Base-by-base conservation (phyloP, 2,329 filamentous ascomycete genomes). In the Phoma sp. region DNA sequence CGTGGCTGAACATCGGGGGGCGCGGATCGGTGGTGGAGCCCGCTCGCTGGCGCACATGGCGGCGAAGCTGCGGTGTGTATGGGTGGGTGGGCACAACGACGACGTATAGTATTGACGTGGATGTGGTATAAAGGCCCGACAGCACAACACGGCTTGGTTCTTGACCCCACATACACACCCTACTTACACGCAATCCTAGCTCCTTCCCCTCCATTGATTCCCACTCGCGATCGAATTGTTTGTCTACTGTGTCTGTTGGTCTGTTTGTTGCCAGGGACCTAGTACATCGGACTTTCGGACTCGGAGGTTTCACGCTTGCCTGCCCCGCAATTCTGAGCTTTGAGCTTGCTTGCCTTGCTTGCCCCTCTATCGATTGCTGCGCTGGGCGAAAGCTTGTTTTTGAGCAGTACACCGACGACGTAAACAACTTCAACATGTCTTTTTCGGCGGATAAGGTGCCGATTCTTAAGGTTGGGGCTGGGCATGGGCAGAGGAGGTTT, bases 391-490 rank as follows among this genome's bases (percentile, higher is more conserved):
- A 54, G 51, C 51, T 54, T 54, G 46, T 54, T 40, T 49, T 9
- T 2, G 26, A 48, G 38, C 23, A n/a, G n/a, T n/a, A n/a, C n/a
- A n/a, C n/a, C 26, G 15, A 4, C 21, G 12, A 23, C 3, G 32
- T 14, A 23, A 48, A 40, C 42, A 36, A 30, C 14, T 15, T 42
- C 62, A 45, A 29, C 9, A 75, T 75, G 72, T 73, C 70, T 21
- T 75, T 75, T 46, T 75, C 72, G 2, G 72, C 67, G 10, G 62
- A 62, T 42, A 73, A 67, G 59, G 62, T 74, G 17, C 67, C 67
- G 14, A 66, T 68, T 17, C 47, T 73, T 7, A 73, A 66, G 66
- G 61, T 63, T 3, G 61, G 64, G 0, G 66, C 67, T 47, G 66
- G 53, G 5, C 51, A 54, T 18, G 42, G 66, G 7, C 66, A 69